These are phyloP conservation scores for Citrullus amarus DNA, from an alignment of 306 rosid species.

Conservation along the genomic window DNA sequence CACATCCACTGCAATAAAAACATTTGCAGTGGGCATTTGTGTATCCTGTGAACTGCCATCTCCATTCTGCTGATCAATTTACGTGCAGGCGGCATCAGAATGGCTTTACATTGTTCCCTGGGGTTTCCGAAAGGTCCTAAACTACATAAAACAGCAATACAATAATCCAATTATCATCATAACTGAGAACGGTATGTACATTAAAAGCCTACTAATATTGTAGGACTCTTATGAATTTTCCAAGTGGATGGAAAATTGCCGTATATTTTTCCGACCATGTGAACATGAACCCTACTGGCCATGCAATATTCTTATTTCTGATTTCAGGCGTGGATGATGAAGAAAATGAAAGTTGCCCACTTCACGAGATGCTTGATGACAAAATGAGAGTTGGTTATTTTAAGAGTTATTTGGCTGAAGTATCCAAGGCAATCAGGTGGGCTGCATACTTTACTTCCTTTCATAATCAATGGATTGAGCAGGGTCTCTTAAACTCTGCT, in stretches of 20 bases:
- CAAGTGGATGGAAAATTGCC: background rate
- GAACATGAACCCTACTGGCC: background rate
- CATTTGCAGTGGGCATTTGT: background rate
- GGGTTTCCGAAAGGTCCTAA: slow-evolving; percentile 70
- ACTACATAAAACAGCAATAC: slow-evolving; percentile 54
- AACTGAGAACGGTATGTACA: slow-evolving; percentile 75
- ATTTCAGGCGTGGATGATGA: slow-evolving; percentile 89
- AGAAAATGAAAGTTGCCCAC: slow-evolving; percentile 38
- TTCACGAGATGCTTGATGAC: slow-evolving; percentile 72
- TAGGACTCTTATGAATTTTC: background rate
- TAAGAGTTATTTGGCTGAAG: slow-evolving; percentile 54
- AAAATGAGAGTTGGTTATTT: slow-evolving; percentile 62
- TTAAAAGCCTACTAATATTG: background rate
- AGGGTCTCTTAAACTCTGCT: too few relatives aligned
- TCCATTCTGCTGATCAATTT: slow-evolving; percentile 6
- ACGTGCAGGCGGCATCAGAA: slow-evolving; percentile 88
- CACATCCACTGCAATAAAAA: too few relatives aligned
- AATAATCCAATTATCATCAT: slow-evolving; percentile 41
- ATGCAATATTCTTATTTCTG: background rate
- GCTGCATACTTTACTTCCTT: slow-evolving; percentile 6
- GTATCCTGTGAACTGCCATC: background rate
- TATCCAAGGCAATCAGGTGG: slow-evolving; percentile 70
- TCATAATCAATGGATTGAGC: background rate
- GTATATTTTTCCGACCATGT: background rate
- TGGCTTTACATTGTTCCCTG: slow-evolving; percentile 97